Evolutionary conservation across 1,284 basidiomycete species (phyloP), one percentile per base, ranked within the genome.

Genomic region (Peniophora sp.): DNA sequence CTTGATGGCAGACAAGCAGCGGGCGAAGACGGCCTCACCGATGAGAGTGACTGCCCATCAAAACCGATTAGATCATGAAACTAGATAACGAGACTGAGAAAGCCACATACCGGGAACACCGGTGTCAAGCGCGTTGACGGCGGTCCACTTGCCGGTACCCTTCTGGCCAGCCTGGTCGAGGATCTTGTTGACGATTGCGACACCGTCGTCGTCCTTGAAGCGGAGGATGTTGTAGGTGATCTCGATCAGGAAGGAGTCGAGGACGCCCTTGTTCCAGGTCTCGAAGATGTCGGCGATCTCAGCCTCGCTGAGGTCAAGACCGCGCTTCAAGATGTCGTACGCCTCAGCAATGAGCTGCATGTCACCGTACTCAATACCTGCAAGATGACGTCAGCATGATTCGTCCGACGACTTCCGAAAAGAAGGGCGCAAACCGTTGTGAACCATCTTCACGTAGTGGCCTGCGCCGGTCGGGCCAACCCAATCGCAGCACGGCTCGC

Each of bases 111-210:
- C 88, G 55, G 91, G 83, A 64, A 83, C 89, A 64, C 96, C 96
- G 60, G 94, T 87, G 64, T 99, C 97, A 58, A 99, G 86, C 55
- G 97, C 97, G 66, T 94, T 92, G 65, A 98, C 91, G 57, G 97
- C 97, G 55, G 97, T 99, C 97, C 97, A 99, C 75, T 99, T 99
- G 54, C 97, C 97, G 58, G 97, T 99, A 68, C 97, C 97, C 77
- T 99, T 99, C 72, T 99, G 97, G 53, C 96, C 97, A 57, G 97
- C 97, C 64, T 88, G 68, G 70, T 97, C 95, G 57, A 97, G 81
- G 63, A 99, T 97, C 76, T 99, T 99, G 64, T 76, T 79, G 58
- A 99, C 83, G 58, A 99, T 81, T 52, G 93, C 90, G 62, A 71
- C 79, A 54, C 95, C 96, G 68, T 99, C 96, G 53, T 91, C 87